Percentiles rank a stretch among this genome's conserved stretches.
These are phyloP conservation scores for Hemisphaericaspora xylofermentans DNA, from an alignment of 1,139 yeast species.

Conservation along the genomic window DNA sequence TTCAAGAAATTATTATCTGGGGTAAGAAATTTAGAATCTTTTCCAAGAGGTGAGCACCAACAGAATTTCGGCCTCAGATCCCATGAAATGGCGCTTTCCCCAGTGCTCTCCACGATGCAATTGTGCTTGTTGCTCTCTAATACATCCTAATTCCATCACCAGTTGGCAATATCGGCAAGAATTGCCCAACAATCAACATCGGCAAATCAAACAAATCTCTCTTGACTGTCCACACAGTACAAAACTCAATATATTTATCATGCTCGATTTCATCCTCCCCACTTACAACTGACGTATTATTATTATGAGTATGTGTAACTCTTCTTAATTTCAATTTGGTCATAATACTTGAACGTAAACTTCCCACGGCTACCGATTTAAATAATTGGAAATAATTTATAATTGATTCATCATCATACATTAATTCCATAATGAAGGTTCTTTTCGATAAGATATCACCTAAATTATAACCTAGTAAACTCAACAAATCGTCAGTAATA, in stretches of 20 bases:
- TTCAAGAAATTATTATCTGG: too few relatives aligned
- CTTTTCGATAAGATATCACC: slow-evolving; percentile 50
- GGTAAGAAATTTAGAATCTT: too few relatives aligned
- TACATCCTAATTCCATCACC: slow-evolving; percentile 39
- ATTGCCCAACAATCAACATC: slow-evolving; percentile 49
- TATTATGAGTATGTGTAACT: slow-evolving; percentile 15
- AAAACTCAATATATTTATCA: slow-evolving; percentile 45
- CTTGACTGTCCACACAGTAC: slow-evolving; percentile 67
- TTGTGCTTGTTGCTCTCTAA: too few relatives aligned
- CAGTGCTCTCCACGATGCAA: too few relatives aligned
- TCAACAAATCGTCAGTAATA: slow-evolving; percentile 64
- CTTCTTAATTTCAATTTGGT: slow-evolving; percentile 49
- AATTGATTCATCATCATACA: slow-evolving; percentile 50
- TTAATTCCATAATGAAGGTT: slow-evolving; percentile 51
- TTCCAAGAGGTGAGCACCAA: too few relatives aligned
- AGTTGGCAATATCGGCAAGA: slow-evolving; percentile 45
- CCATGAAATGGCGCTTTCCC: too few relatives aligned
- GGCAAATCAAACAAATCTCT: slow-evolving; percentile 91
- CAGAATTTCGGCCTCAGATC: too few relatives aligned
- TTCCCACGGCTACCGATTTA: slow-evolving; percentile 52
- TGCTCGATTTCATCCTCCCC: slow-evolving; percentile 1
- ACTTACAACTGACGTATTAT: neutral
- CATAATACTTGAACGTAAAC: slow-evolving; percentile 48
- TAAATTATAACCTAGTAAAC: slow-evolving; percentile 56
- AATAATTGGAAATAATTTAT: slow-evolving; percentile 44